Conservation (phyloP, 768 basidiomycete species). For the Gautieria morchelliformis region DNA sequence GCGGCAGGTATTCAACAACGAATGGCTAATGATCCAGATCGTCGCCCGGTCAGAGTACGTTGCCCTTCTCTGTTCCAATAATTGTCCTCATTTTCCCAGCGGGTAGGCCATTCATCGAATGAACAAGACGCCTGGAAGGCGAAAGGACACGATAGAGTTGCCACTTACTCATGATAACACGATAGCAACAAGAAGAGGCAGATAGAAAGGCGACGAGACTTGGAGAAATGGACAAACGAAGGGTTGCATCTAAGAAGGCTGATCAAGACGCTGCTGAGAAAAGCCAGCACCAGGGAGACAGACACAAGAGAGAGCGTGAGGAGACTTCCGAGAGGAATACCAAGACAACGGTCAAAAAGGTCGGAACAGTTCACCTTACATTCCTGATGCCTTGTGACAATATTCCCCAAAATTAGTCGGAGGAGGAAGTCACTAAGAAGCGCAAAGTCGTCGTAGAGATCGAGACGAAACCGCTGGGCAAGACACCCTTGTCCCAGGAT, state of each 20-base stretch:
- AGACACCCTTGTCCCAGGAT: conserved; percentile 41
- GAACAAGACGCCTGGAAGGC: conserved; percentile 76
- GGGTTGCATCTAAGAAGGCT: conserved; percentile 59
- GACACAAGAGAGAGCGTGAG: conserved; percentile 74
- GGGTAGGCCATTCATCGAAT: conserved; percentile 63
- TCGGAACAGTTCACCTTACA: conserved; percentile 14
- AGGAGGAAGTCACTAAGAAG: conserved; percentile 62
- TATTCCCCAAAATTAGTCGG: conserved; percentile 20
- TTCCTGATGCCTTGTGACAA: not conserved
- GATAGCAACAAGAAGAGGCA: conserved; percentile 80
- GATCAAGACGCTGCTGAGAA: conserved; percentile 67
- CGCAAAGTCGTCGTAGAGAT: conserved; percentile 46
- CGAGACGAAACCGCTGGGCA: conserved; percentile 49
- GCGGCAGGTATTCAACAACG: conserved; percentile 52
- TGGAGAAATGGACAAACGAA: conserved; percentile 75
- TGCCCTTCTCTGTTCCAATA: not conserved
- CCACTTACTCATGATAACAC: conserved; percentile 8
- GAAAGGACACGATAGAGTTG: conserved; percentile 45
- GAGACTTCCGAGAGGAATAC: conserved; percentile 63
- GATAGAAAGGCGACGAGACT: conserved; percentile 68
- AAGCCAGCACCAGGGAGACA: conserved; percentile 63
- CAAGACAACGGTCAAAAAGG: conserved; percentile 50
- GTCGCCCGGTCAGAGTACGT: conserved; percentile 60
- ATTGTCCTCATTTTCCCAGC: not conserved
- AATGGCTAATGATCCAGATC: conserved; percentile 66